phyloP scores from a whole-genome alignment of 805 yeast genomes.

The Kurtzmaniella cleridarum region DNA sequence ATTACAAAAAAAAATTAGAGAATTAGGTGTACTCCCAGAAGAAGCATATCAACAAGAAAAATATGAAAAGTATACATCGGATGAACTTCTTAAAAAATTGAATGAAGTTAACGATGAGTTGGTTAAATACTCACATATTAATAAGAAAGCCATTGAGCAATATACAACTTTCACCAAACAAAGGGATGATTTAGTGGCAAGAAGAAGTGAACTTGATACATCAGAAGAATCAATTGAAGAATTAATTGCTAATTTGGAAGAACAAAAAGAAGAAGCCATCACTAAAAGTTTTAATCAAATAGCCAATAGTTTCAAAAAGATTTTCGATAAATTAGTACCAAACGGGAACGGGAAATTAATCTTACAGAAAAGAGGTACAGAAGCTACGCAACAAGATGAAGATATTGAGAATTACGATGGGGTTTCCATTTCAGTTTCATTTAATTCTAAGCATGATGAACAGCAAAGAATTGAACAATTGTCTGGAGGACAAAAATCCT shows the following conservation, averaged over 20 bases:
- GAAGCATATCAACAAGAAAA: constrained; percentile 53
- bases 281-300: constrained; percentile 73
- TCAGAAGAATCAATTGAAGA: constrained; percentile 71
- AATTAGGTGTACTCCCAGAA: constrained; percentile 85
- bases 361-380: constrained; percentile 44
- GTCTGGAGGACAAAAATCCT: constrained; percentile 94
- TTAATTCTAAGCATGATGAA: constrained; percentile 80
- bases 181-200: constrained; percentile 55
- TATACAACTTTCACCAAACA: constrained; percentile 68
- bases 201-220: constrained; percentile 63
- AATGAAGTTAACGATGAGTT: constrained; percentile 53
- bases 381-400: constrained; percentile 8
- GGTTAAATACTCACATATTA: constrained; percentile 67
- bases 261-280: constrained; percentile 80
- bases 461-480: constrained; percentile 85
- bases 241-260: constrained; percentile 62
- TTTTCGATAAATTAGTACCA: constrained; percentile 81
- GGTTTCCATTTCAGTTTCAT: constrained; percentile 81
- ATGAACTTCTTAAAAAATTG: constrained; percentile 47
- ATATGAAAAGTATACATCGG: constrained; percentile 43
- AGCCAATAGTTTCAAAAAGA: constrained; percentile 62
- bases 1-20: constrained; percentile 65
- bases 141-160: constrained; percentile 87
- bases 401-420: constrained; percentile 64
- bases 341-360: constrained; percentile 71